Evolutionary conservation across 208 protist genomes (phyloP).

Genomic region (Trichomonas vaginalis): DNA sequence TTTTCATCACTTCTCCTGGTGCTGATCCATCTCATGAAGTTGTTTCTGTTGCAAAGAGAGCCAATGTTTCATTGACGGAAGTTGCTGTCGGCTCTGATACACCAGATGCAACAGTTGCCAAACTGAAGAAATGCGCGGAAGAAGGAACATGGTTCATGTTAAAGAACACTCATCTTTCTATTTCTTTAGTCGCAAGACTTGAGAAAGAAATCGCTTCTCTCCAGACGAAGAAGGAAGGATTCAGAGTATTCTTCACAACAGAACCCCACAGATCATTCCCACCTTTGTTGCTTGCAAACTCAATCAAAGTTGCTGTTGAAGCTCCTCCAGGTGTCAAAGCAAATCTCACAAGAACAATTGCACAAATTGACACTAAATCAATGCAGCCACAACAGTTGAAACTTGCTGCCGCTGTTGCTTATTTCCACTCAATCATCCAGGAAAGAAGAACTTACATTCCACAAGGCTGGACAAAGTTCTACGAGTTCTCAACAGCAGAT

Average conservation of each 20-base stretch:
- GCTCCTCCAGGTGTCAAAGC: slow-evolving; percentile 74
- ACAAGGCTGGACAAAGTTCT: slow-evolving; percentile 84
- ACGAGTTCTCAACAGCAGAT: slow-evolving; percentile 79
- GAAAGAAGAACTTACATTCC: slow-evolving; percentile 82
- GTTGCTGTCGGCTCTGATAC: slow-evolving; percentile 80
- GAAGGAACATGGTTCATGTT: slow-evolving; percentile 14
- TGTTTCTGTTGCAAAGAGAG: slow-evolving; percentile 50
- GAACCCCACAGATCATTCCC: slow-evolving; percentile 76
- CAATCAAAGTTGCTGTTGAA: slow-evolving; percentile 81
- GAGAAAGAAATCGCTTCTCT: slow-evolving; percentile 15
- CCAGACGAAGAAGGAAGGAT: slow-evolving; percentile 38
- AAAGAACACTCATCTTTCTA: slow-evolving; percentile 1
- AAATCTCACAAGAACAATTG: slow-evolving; percentile 75
- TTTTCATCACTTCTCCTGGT: slow-evolving; percentile 75
- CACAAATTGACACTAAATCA: slow-evolving; percentile 8
- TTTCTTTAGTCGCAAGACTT: background rate
- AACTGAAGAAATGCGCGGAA: background rate
- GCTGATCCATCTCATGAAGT: slow-evolving; percentile 79
- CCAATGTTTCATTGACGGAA: slow-evolving; percentile 62
- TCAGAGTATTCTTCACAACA: slow-evolving; percentile 78
- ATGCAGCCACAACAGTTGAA: slow-evolving; percentile 12
- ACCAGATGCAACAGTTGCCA: slow-evolving; percentile 34
- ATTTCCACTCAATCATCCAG: slow-evolving; percentile 81
- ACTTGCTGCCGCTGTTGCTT: slow-evolving; percentile 54
- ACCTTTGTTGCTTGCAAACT: slow-evolving; percentile 67